phyloP scores from a whole-genome alignment of 2,329 filamentous ascomycete species.

The Cadophora sp. region DNA sequence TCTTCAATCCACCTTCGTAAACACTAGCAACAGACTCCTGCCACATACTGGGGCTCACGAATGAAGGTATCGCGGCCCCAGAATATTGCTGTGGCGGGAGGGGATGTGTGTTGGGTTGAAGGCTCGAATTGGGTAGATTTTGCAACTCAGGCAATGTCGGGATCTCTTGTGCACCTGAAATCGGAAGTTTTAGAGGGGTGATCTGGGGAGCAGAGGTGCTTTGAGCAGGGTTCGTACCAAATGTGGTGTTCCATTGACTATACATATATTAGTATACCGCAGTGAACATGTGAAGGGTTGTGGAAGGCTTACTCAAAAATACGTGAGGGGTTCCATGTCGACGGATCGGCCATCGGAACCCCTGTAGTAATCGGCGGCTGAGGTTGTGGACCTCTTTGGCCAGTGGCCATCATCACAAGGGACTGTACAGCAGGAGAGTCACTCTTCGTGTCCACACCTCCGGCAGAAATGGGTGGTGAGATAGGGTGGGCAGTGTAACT shows the following conservation, averaged over 20 bases:
- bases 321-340: slow-evolving; percentile 82
- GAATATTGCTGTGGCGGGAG: slow-evolving; percentile 60
- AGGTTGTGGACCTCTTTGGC: slow-evolving; percentile 54
- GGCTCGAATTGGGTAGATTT: slow-evolving; percentile 57
- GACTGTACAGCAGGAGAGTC: slow-evolving; percentile 77
- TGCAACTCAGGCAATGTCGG: slow-evolving; percentile 54
- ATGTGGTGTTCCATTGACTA: slow-evolving; percentile 95
- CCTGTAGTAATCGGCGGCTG: slow-evolving; percentile 60
- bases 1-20: slow-evolving; percentile 69
- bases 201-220: slow-evolving; percentile 45
- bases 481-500: slow-evolving; percentile 76
- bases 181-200: slow-evolving; percentile 46
- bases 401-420: slow-evolving; percentile 72
- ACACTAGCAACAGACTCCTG: slow-evolving; percentile 74
- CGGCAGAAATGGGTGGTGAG: slow-evolving; percentile 79
- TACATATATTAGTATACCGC: slow-evolving; percentile 40
- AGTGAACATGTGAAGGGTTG: neutral
- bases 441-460: slow-evolving; percentile 75
- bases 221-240: slow-evolving; percentile 64
- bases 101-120: slow-evolving; percentile 53
- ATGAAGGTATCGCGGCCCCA: slow-evolving; percentile 60
- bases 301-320: slow-evolving; percentile 80
- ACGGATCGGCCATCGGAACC: slow-evolving; percentile 67
- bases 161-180: slow-evolving; percentile 54
- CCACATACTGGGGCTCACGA: slow-evolving; percentile 77